Base-by-base conservation (phyloP, 1,284 basidiomycete species). In the Acaromyces ingoldii region DNA sequence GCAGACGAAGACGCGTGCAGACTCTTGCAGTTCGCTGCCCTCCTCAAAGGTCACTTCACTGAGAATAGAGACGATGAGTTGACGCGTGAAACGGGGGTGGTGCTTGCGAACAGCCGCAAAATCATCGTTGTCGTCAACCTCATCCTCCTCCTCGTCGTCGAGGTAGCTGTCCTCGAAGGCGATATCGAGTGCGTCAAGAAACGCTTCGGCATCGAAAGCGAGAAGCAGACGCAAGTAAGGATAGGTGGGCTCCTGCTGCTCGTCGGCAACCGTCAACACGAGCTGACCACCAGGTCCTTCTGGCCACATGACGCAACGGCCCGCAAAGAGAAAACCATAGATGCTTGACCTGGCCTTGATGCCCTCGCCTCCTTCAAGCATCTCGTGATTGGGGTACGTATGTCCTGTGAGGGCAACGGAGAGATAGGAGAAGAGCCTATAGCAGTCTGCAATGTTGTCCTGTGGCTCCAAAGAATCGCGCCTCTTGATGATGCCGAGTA, bases 371-470 rank as follows among this genome's bases (percentile, higher is more conserved):
- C 24, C 48, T 24, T 36, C 33, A 3, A 45, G 22, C 37, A 56
- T 54, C 58, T 87, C 83, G 59, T 86, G 86, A 62, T 86, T 89
- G 1, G 93, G 95, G 70, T 93, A 96, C 0, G 85, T 83, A 22
- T 88, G 79, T 1, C 93, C 93, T 15, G 85, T 85, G n/a, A 97
- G 81, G 33, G 85, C 80, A 57, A 87, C 83, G 19, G 87, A 85
- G n/a, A 98, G 80, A 76, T 95, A 98, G 0, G 89, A 85, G 69
- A 88, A 97, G 45, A 96, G 82, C 77, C 91, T 93, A 80, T 95
- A 92, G 1, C 89, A 89, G 65, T 89, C 85, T 1, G 80, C 77
- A 15, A 28, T 24, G 11, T 44, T 3, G 25, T 50, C 55, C 51
- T 61, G 57, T 3, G 36, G 2, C 26, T 36, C 19, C 9, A 7